Conservation (phyloP, 1,139 yeast genomes). For the Suhomyces panamericanus region DNA sequence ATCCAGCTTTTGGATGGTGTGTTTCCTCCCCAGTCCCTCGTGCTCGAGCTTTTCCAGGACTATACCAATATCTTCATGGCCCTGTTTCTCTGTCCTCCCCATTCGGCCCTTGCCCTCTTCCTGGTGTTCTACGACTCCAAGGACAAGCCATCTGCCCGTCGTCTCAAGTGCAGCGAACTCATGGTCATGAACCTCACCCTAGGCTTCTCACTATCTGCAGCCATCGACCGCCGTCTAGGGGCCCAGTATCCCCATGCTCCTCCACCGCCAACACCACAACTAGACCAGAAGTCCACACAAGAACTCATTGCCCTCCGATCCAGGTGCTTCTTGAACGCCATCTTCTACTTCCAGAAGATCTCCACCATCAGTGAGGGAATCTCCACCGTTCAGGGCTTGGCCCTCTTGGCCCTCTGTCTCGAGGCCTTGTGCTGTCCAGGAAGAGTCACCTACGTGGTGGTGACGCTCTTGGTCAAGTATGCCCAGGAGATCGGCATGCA, state of each 20-base stretch:
- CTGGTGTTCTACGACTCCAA: not conserved
- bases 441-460: slow-evolving; percentile 44
- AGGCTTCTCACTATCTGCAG: slow-evolving; percentile 13
- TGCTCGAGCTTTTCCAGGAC: slow-evolving; percentile 3
- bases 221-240: slow-evolving; percentile 13
- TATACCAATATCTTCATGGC: slow-evolving; percentile 3
- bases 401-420: slow-evolving; percentile 45
- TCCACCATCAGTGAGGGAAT: slow-evolving; percentile 53
- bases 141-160: not conserved
- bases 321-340: slow-evolving; percentile 33
- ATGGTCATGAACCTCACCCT: slow-evolving; percentile 35
- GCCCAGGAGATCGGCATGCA: slow-evolving; percentile 70
- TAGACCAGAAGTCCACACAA: slow-evolving; percentile 1
- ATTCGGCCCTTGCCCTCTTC: not conserved
- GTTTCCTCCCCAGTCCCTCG: slow-evolving; percentile 3
- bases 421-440: slow-evolving; percentile 45
- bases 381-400: slow-evolving; percentile 48
- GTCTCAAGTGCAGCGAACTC: slow-evolving; percentile 22
- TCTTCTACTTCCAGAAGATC: slow-evolving; percentile 50
- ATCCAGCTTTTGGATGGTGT: slow-evolving; percentile 5
- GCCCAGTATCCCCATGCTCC: slow-evolving; percentile 19
- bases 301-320: slow-evolving; percentile 8
- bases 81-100: slow-evolving; percentile 1
- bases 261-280: slow-evolving; percentile 22
- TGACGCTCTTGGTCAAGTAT: slow-evolving; percentile 53